Evolutionary conservation across 2,329 filamentous ascomycete genomes (phyloP).

Genomic region (Phyllosticta capitalensis): DNA sequence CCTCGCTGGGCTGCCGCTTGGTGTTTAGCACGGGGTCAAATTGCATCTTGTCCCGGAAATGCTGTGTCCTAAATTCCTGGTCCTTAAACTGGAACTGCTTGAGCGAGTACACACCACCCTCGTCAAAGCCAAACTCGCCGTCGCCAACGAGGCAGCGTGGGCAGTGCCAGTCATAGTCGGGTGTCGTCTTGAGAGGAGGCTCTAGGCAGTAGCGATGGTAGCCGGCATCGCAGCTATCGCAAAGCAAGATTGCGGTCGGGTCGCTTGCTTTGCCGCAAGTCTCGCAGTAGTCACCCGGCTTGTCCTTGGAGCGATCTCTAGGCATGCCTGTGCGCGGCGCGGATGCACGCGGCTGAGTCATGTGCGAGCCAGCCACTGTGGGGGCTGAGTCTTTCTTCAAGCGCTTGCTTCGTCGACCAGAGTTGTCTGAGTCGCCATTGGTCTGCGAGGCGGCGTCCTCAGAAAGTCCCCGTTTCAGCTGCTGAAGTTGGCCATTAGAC

Average conservation of each 20-base stretch:
- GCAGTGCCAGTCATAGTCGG: conserved; percentile 91
- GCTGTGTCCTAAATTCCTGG: conserved; percentile 85
- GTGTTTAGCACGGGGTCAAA: conserved; percentile 77
- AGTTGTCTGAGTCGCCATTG: conserved; percentile 45
- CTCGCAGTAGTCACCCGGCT: conserved; percentile 62
- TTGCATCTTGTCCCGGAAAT: conserved; percentile 85
- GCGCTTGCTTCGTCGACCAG: conserved; percentile 73
- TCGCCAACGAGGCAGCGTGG: conserved; percentile 91
- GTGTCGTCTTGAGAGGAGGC: conserved; percentile 66
- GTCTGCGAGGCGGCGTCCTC: conserved; percentile 47
- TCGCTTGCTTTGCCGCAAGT: conserved; percentile 75
- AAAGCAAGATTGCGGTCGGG: conserved; percentile 59
- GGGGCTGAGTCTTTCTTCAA: conserved; percentile 70
- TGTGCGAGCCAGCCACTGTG: conserved; percentile 90
- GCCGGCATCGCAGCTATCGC: conserved; percentile 84
- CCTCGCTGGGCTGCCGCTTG: conserved; percentile 74
- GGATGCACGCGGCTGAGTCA: conserved; percentile 83
- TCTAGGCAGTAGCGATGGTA: conserved; percentile 87
- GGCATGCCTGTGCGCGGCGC: conserved; percentile 42
- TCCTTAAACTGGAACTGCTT: conserved; percentile 95
- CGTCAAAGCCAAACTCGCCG: conserved; percentile 94
- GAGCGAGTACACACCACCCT: conserved; percentile 89
- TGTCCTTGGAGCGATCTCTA: conserved; percentile 44
- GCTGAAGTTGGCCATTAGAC: conserved; percentile 44
- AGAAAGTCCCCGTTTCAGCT: conserved; percentile 65